phyloP scores from a whole-genome alignment of 148 eudicot species.

The Chenopodium album region DNA sequence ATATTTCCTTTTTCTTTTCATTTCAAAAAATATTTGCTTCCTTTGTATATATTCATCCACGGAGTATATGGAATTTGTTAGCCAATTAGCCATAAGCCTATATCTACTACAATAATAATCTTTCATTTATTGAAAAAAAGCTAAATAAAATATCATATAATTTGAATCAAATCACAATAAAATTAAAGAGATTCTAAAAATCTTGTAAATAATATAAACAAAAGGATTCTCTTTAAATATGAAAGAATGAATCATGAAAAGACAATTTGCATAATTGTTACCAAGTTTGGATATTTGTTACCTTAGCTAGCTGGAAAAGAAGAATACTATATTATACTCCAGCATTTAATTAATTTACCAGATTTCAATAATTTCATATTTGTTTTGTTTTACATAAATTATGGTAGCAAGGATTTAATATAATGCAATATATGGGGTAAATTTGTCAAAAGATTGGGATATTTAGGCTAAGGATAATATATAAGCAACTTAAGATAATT shows the following conservation, averaged over 20 bases:
- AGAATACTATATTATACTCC: background rate
- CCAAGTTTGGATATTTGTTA: conserved; percentile 7
- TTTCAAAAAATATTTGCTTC: too few relatives aligned
- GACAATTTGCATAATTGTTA: conserved; percentile 7
- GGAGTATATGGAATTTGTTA: too few relatives aligned
- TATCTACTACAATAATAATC: background rate
- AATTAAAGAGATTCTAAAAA: conserved; percentile 12
- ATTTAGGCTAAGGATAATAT: background rate
- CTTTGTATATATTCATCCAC: background rate
- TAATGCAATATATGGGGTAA: conserved; percentile 18
- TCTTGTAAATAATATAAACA: conserved; percentile 13
- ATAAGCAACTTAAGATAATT: background rate
- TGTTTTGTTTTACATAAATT: conserved; percentile 11
- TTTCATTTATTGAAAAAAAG: background rate
- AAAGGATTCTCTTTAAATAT: conserved; percentile 14
- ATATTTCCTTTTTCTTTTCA: background rate
- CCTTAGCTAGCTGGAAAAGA: background rate
- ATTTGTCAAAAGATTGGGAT: conserved; percentile 3
- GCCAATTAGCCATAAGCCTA: too few relatives aligned
- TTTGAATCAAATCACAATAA: conserved; percentile 5
- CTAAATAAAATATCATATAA: conserved; percentile 18
- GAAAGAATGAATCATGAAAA: conserved; percentile 3
- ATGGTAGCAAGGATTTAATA: background rate
- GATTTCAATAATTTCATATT: conserved; percentile 4
- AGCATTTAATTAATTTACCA: background rate